Evolutionary conservation across 2,329 filamentous ascomycete genomes (phyloP), one percentile per base, ranked within the genome.

Genomic region (Ceratocystis destructans): DNA sequence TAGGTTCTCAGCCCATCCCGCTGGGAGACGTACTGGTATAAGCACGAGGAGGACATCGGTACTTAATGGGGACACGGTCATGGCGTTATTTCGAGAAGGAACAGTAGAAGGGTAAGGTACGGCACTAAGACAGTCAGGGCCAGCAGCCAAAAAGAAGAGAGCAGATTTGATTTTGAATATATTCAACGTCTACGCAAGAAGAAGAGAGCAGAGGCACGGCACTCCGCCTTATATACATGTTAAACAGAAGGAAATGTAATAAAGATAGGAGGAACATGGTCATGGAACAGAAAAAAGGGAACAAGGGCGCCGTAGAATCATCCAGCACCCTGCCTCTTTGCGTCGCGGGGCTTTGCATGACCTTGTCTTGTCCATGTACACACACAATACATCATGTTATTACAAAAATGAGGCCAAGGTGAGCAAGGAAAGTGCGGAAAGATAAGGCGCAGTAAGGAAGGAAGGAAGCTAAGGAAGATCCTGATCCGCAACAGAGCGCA

Each of bases 21-120:
- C 45, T 0, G 78, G 72, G 0, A 74, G 72, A 1, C 71, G 69
- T 62, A 70, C 71, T 0, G 75, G 74, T 2, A 74, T 69, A 5
- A 80, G 69, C 63, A 81, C 70, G 28, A 82, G 69, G 31, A 82
- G 76, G 69, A 79, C 79, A 72, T 82, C 80, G 55, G 61, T 73
- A 10, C 45, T 62, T 2, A 62, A 59, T 15, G 63, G 33, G 3
- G 50, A 59, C 10, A n/a, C 4, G 10, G 55, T 37, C 55, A 37
- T 59, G 55, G 28, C 12, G 25, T 5, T 59, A 37, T 28, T 6
- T 28, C 1, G 33, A 25, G 28, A 59, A 25, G 55, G 8, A 59
- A 7, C n/a, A 25, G 53, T 33, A 31, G 5, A 17, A 33, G 17
- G 7, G 53, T 17, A n/a, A 22, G 10, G 5, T 17, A 59, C 33